phyloP scores from a whole-genome alignment of 805 yeast genomes.

The Blastobotrys terrestris region DNA sequence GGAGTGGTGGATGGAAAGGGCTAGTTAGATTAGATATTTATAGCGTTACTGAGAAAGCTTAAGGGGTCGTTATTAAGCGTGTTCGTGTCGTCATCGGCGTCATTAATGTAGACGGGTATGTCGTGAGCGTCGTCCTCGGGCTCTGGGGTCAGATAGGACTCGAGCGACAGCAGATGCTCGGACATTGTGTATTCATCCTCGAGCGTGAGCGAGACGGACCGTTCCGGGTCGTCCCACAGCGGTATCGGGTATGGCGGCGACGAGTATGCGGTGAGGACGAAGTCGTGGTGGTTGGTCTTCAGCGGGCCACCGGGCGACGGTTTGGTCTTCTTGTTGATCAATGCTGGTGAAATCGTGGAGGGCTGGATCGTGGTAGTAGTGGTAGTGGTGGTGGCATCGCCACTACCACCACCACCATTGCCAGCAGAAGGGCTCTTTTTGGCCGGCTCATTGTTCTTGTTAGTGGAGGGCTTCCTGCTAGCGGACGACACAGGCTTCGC shows the following conservation, averaged over 20 bases:
- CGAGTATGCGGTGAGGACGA: neutral
- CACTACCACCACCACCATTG: neutral
- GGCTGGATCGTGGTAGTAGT: neutral
- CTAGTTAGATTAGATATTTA: neutral
- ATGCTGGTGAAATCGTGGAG: neutral
- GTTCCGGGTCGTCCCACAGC: neutral
- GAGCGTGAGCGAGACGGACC: neutral
- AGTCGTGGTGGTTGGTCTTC: neutral
- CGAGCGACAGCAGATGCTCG: conserved; percentile 14
- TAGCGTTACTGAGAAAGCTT: neutral
- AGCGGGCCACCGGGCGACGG: neutral
- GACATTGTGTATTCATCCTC: neutral
- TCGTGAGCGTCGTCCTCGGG: conserved; percentile 14
- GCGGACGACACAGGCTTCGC: no score
- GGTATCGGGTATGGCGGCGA: neutral
- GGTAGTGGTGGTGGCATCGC: neutral
- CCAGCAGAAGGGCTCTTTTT: neutral
- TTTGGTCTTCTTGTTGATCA: neutral
- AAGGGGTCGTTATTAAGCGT: conserved; percentile 1
- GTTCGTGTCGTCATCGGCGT: neutral
- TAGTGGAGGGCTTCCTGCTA: no score
- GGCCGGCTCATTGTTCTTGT: no score
- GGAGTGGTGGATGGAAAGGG: conserved; percentile 26
- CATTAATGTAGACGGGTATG: neutral
- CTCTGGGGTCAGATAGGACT: conserved; percentile 22